Conservation (phyloP, 257 asterid genomes). For the Gentiana macrophylla region DNA sequence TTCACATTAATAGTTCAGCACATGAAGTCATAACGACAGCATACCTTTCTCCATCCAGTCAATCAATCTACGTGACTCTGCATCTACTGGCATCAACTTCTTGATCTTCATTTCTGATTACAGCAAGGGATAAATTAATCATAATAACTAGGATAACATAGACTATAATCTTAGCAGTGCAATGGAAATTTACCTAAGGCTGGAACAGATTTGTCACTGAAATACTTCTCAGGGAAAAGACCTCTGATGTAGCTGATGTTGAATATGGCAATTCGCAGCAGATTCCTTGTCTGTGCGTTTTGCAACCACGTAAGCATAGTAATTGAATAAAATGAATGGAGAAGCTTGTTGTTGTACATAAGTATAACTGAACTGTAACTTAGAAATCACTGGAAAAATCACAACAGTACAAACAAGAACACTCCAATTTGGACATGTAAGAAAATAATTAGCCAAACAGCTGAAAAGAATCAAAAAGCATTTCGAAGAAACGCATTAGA, state of each 20-base stretch:
- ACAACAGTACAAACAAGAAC: too few species aligned
- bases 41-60: constrained; percentile 99
- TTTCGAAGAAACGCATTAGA: too few species aligned
- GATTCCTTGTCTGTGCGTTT: constrained; percentile 65
- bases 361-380: not conserved
- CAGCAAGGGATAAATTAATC: constrained; percentile 8
- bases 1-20: constrained; percentile 6
- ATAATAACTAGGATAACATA: not conserved
- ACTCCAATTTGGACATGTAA: not conserved
- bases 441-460: not conserved
- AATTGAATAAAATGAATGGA: too few species aligned
- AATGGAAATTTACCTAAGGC: constrained; percentile 51
- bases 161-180: too few species aligned
- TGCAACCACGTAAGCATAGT: not conserved
- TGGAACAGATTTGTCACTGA: constrained; percentile 87
- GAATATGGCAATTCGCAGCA: constrained; percentile 93
- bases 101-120: constrained; percentile 86
- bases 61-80: constrained; percentile 89
- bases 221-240: constrained; percentile 88
- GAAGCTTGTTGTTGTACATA: not conserved
- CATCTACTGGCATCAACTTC: constrained; percentile 98
- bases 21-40: constrained; percentile 4
- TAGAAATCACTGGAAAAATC: not conserved
- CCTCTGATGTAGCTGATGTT: constrained; percentile 97
- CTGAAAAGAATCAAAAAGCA: not conserved